Base-by-base conservation (phyloP, 1,284 basidiomycete genomes). In the Puccinia polysora region DNA sequence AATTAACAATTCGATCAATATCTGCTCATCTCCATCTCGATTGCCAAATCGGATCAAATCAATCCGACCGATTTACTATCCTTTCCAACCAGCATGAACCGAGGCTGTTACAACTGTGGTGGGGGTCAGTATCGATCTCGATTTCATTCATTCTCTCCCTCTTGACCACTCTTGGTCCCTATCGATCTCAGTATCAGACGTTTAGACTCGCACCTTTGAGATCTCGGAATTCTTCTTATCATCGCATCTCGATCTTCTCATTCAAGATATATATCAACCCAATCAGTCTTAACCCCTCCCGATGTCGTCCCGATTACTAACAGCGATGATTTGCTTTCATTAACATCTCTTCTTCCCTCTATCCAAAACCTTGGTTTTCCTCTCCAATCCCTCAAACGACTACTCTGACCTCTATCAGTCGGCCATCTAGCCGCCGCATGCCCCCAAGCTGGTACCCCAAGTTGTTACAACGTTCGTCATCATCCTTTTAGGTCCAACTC, bases 351-450 rank as follows among this genome's bases (percentile, higher is more conserved):
- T 43, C 18, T 43, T 43, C n/a, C n/a, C n/a, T n/a, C n/a, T n/a
- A n/a, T n/a, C n/a, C n/a, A n/a, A n/a, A n/a, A n/a, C 20, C 30
- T 25, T 7, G 6, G 25, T 50, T 50, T 50, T 50, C 4, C 23
- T 4, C 2, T 40, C 2, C 32, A 25, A 58, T 58, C 3, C 18
- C 14, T 15, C 30, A n/a, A n/a, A n/a, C n/a, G n/a, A n/a, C n/a
- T n/a, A n/a, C n/a, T n/a, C 8, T 38, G 56, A 10, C 0, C 28
- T 30, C 4, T n/a, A 32, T 30, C 43, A 72, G 69, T 36, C 18
- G 69, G 69, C 49, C 69, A 72, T 56, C 45, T 64, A 43, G 69
- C 69, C 52, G 59, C 69, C 23, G 69, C 62, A 45, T 72, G 69
- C 18, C 69, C 69, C 14, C 47, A 72, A 49, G 60, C 69, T 20